phyloP scores from a whole-genome alignment of 2,329 filamentous ascomycete species.

The Graphilbum sp. region DNA sequence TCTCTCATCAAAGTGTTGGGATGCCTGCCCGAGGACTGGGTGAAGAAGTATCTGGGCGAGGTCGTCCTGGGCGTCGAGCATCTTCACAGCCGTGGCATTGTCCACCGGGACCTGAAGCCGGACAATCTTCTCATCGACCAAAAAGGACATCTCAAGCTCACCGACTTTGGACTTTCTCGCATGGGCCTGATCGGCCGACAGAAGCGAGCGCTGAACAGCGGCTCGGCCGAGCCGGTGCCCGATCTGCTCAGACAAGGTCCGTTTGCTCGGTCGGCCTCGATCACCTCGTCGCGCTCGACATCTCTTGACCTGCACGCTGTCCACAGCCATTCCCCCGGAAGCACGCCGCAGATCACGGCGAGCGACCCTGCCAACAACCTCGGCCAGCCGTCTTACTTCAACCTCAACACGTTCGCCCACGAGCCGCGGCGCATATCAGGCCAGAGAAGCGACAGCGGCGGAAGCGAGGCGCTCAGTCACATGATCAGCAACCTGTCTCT shows the following conservation, averaged over 20 bases:
- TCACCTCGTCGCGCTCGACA: slow-evolving; percentile 79
- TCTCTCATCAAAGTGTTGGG: slow-evolving; percentile 90
- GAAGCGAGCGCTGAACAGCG: slow-evolving; percentile 73
- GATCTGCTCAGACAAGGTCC: slow-evolving; percentile 87
- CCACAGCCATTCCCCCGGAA: slow-evolving; percentile 53
- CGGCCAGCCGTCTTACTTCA: slow-evolving; percentile 91
- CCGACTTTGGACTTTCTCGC: slow-evolving; percentile 89
- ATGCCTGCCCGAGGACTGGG: slow-evolving; percentile 90
- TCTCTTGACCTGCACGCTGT: slow-evolving; percentile 68
- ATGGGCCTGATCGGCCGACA: slow-evolving; percentile 96
- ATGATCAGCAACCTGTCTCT: slow-evolving; percentile 72
- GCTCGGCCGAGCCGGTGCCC: slow-evolving; percentile 65
- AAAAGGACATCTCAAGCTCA: slow-evolving; percentile 89
- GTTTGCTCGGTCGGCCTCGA: slow-evolving; percentile 70
- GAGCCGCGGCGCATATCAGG: slow-evolving; percentile 60
- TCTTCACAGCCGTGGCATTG: slow-evolving; percentile 83
- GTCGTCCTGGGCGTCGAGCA: slow-evolving; percentile 95
- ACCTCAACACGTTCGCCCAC: slow-evolving; percentile 35
- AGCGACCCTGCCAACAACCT: slow-evolving; percentile 46
- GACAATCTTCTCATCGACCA: slow-evolving; percentile 96
- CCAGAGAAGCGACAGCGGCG: slow-evolving; percentile 79
- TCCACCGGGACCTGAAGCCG: slow-evolving; percentile 91
- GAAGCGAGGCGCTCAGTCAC: slow-evolving; percentile 67
- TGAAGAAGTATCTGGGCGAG: slow-evolving; percentile 91
- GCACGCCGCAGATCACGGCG: slow-evolving; percentile 77